Conservation (phyloP, 2,329 filamentous ascomycete species). For the Phialophora tarda region DNA sequence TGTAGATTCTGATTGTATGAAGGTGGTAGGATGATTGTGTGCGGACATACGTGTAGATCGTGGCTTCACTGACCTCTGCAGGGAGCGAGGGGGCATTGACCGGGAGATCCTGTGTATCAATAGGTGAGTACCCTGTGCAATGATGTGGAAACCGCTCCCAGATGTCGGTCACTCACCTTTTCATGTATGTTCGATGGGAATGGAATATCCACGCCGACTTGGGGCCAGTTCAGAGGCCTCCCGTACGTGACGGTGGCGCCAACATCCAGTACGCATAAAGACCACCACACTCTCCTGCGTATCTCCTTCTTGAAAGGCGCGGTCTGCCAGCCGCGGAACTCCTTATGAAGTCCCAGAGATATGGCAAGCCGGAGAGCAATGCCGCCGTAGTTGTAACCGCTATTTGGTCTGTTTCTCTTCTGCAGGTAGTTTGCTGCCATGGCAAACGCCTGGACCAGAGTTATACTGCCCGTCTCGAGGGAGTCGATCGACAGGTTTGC, state of each 20-base stretch:
- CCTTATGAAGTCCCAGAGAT: constrained; percentile 57
- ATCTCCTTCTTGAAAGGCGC: constrained; percentile 51
- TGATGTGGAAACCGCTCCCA: not conserved
- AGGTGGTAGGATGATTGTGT: constrained; percentile 52
- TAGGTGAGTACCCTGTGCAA: constrained; percentile 5
- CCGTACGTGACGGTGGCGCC: constrained; percentile 60
- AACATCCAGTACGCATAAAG: constrained; percentile 61
- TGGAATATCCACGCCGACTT: constrained; percentile 43
- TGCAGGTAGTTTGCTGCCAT: constrained; percentile 59
- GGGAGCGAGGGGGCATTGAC: constrained; percentile 47
- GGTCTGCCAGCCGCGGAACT: constrained; percentile 56
- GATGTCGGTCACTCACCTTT: constrained; percentile 21
- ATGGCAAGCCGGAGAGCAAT: constrained; percentile 59
- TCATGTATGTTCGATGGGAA: constrained; percentile 36
- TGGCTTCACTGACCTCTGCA: constrained; percentile 47
- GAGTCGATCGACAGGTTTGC: constrained; percentile 46
- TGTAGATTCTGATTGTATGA: constrained; percentile 52
- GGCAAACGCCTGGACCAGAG: constrained; percentile 55
- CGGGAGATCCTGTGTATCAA: constrained; percentile 38
- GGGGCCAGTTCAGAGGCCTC: constrained; percentile 54
- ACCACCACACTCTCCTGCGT: constrained; percentile 58
- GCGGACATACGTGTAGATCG: constrained; percentile 52
- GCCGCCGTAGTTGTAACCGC: constrained; percentile 59
- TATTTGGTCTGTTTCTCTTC: constrained; percentile 59
- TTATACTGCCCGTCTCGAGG: constrained; percentile 56